Percentiles rank a stretch among this genome's conserved stretches.
phyloP scores from a whole-genome alignment of 345 rosid genomes.

The Turritis glabra region DNA sequence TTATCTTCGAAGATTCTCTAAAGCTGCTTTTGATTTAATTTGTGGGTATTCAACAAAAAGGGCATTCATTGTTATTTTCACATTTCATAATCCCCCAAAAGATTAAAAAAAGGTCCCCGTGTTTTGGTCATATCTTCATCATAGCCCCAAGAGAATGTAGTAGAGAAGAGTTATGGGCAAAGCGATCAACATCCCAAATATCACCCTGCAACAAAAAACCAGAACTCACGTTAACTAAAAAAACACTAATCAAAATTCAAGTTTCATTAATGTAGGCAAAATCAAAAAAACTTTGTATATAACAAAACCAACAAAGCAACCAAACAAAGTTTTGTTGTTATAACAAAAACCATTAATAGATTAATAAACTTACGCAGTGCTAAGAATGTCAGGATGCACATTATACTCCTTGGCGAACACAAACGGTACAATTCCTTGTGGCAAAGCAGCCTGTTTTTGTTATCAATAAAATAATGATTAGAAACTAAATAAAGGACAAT shows the following conservation, averaged over 20 bases:
- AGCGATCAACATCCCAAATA: conserved; percentile 97
- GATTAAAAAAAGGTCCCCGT: not conserved
- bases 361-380: conserved; percentile 61
- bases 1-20: conserved; percentile 1
- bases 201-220: conserved; percentile 59
- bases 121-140: conserved; percentile 26
- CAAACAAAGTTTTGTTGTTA: not conserved
- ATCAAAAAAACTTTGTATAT: not conserved
- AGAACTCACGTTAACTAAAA: not conserved
- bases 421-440: conserved; percentile 71
- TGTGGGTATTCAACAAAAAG: conserved; percentile 32
- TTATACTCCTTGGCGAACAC: conserved; percentile 72
- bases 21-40: conserved; percentile 1
- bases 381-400: conserved; percentile 66
- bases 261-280: not conserved
- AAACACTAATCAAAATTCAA: not conserved
- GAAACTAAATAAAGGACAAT: not conserved
- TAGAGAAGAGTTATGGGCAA: conserved; percentile 92
- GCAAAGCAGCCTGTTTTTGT: conserved; percentile 63
- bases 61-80: conserved; percentile 14
- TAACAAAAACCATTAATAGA: not conserved
- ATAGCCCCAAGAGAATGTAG: conserved; percentile 85
- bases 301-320: not conserved
- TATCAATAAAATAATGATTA: not conserved
- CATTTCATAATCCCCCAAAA: conserved; percentile 20